These are phyloP conservation scores for Lactifluus pinguis DNA, from an alignment of 768 basidiomycete species.

Conservation along the genomic window DNA sequence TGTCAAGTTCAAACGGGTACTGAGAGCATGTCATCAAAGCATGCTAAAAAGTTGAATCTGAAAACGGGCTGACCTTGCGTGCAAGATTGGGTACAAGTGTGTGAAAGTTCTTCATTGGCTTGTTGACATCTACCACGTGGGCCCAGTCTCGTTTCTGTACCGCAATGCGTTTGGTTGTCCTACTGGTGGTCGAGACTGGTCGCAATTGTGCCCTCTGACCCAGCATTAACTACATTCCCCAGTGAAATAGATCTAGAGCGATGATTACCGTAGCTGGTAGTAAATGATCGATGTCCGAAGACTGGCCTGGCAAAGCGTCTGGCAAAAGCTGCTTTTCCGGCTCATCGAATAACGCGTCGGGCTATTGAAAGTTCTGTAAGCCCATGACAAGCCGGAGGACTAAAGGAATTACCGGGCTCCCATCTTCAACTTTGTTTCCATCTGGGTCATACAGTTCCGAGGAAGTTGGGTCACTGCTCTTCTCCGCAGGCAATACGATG, in stretches of 20 bases:
- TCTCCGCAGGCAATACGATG: slow-evolving; percentile 57
- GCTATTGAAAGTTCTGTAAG: slow-evolving; percentile 1
- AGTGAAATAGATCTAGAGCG: not conserved
- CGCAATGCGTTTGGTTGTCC: slow-evolving; percentile 35
- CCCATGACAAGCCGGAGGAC: not conserved
- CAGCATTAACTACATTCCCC: slow-evolving; percentile 10
- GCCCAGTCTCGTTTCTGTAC: slow-evolving; percentile 92
- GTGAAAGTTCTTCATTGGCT: slow-evolving; percentile 78
- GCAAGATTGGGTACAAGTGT: slow-evolving; percentile 97
- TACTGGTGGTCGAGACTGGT: slow-evolving; percentile 37
- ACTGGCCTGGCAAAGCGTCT: slow-evolving; percentile 13
- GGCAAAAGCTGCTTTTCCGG: slow-evolving; percentile 20
- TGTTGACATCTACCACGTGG: slow-evolving; percentile 90
- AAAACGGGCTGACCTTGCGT: slow-evolving; percentile 50
- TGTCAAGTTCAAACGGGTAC: slow-evolving; percentile 99
- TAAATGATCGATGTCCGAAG: slow-evolving; percentile 69
- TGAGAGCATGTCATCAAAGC: slow-evolving; percentile 23
- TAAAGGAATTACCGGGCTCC: not conserved
- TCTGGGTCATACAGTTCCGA: slow-evolving; percentile 23
- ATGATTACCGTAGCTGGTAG: slow-evolving; percentile 33
- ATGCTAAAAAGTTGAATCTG: not conserved
- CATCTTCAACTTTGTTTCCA: not conserved
- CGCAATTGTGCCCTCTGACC: slow-evolving; percentile 49
- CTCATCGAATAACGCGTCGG: not conserved
- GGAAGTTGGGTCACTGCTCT: slow-evolving; percentile 38